Conservation (phyloP, 768 basidiomycete genomes). For the Gloeopeniophorella convolvens region DNA sequence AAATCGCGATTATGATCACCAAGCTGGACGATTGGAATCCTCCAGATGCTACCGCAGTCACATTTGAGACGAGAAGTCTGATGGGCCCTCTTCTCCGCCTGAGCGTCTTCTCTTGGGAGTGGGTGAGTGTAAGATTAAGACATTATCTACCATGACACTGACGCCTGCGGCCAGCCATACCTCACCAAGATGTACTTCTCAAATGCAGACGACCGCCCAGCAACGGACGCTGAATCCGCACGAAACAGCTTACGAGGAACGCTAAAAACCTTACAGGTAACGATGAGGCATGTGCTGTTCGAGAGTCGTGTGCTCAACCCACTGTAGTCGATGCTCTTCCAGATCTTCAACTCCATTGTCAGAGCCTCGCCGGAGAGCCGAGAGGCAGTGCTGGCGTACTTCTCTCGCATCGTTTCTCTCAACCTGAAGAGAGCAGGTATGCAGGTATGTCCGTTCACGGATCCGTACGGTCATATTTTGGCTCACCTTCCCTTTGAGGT, state of each 20-base stretch:
- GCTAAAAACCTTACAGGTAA: slow-evolving; percentile 75
- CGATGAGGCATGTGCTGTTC: not conserved
- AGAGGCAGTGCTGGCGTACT: slow-evolving; percentile 79
- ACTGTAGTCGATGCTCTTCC: slow-evolving; percentile 66
- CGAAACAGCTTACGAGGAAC: slow-evolving; percentile 83
- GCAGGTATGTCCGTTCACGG: slow-evolving; percentile 45
- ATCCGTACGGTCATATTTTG: not conserved
- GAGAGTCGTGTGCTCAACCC: not conserved
- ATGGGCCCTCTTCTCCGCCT: slow-evolving; percentile 82
- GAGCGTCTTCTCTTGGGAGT: slow-evolving; percentile 84
- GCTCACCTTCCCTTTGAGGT: slow-evolving; percentile 41
- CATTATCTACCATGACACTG: not conserved
- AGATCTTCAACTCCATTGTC: slow-evolving; percentile 83
- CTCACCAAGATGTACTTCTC: slow-evolving; percentile 80
- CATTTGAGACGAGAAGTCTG: slow-evolving; percentile 60
- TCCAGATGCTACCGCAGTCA: slow-evolving; percentile 44
- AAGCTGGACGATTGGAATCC: slow-evolving; percentile 72
- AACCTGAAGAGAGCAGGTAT: slow-evolving; percentile 89
- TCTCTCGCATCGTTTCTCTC: slow-evolving; percentile 63
- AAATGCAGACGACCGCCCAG: slow-evolving; percentile 68
- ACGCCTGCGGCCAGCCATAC: slow-evolving; percentile 45
- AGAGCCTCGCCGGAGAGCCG: slow-evolving; percentile 71
- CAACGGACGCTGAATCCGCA: slow-evolving; percentile 73
- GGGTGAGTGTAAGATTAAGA: slow-evolving; percentile 44
- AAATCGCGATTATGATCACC: slow-evolving; percentile 76